Conservation (phyloP, 2,329 filamentous ascomycete species). For the Trichoderma aggressivum region DNA sequence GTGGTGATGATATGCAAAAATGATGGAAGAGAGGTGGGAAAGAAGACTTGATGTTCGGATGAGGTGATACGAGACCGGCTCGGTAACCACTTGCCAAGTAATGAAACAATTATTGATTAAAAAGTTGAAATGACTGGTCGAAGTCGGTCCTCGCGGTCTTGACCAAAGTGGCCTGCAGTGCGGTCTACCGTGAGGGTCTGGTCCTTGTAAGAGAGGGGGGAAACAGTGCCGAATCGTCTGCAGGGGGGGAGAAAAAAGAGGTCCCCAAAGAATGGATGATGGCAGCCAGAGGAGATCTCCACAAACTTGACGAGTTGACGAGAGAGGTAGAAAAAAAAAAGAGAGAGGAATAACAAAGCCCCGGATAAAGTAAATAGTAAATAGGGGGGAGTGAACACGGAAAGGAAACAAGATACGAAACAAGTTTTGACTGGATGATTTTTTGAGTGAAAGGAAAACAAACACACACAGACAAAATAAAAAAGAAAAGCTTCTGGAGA, state of each 20-base stretch:
- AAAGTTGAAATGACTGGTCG: conserved; percentile 17
- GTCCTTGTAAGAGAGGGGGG: conserved; percentile 15
- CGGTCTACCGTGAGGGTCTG: conserved; percentile 19
- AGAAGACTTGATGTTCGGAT: conserved; percentile 10
- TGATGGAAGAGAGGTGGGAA: background rate
- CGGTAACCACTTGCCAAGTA: conserved; percentile 14
- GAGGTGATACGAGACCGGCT: conserved; percentile 19
- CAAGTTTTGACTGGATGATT: conserved; percentile 19
- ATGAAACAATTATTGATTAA: conserved; percentile 21
- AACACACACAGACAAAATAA: background rate
- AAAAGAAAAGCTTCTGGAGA: conserved; percentile 18
- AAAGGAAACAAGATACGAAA: conserved; percentile 23
- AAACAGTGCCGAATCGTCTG: conserved; percentile 7
- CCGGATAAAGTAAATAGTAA: conserved; percentile 19
- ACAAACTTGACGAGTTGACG: conserved; percentile 18
- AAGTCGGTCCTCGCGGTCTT: conserved; percentile 14
- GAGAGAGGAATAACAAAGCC: conserved; percentile 28
- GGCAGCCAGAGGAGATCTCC: conserved; percentile 6
- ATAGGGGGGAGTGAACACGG: conserved; percentile 16
- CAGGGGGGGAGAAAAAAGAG: conserved; percentile 3
- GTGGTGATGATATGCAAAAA: background rate
- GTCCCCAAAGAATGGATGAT: conserved; percentile 6
- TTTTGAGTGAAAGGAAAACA: conserved; percentile 19
- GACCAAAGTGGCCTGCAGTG: conserved; percentile 19
- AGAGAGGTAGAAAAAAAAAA: conserved; percentile 16